Conservation (phyloP, 768 basidiomycete species). For the Coprinopsis sp. region DNA sequence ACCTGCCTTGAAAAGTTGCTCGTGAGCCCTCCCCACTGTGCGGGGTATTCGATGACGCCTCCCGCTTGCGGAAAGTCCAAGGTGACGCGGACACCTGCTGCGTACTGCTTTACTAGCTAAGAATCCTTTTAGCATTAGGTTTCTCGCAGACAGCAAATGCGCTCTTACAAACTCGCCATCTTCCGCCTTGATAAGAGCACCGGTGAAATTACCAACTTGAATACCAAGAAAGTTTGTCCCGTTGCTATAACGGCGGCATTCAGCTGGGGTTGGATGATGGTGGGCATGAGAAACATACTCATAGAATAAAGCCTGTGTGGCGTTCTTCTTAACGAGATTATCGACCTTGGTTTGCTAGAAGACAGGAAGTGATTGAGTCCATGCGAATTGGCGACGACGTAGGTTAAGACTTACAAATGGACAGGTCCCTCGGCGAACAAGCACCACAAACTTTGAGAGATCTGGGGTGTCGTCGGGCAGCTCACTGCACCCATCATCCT, state of each 20-base stretch:
- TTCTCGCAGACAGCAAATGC: neutral
- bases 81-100: constrained; percentile 34
- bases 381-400: neutral
- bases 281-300: constrained; percentile 33
- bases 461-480: constrained; percentile 50
- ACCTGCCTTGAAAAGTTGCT: constrained; percentile 41
- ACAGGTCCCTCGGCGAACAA: constrained; percentile 58
- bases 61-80: constrained; percentile 46
- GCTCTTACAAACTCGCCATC: constrained; percentile 50
- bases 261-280: neutral
- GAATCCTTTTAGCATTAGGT: neutral
- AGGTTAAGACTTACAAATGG: constrained; percentile 36
- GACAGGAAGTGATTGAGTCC: neutral
- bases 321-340: constrained; percentile 51
- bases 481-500: constrained; percentile 54
- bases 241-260: constrained; percentile 29
- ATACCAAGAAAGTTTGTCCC: constrained; percentile 43
- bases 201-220: constrained; percentile 40
- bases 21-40: constrained; percentile 50
- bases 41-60: constrained; percentile 38
- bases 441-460: constrained; percentile 45
- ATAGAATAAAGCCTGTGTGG: constrained; percentile 44
- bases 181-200: constrained; percentile 47
- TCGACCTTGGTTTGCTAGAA: constrained; percentile 41
- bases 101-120: constrained; percentile 47